These are phyloP conservation scores for Sporothrix schenckii DNA, from an alignment of 2,329 filamentous ascomycete species.

Conservation along the genomic window DNA sequence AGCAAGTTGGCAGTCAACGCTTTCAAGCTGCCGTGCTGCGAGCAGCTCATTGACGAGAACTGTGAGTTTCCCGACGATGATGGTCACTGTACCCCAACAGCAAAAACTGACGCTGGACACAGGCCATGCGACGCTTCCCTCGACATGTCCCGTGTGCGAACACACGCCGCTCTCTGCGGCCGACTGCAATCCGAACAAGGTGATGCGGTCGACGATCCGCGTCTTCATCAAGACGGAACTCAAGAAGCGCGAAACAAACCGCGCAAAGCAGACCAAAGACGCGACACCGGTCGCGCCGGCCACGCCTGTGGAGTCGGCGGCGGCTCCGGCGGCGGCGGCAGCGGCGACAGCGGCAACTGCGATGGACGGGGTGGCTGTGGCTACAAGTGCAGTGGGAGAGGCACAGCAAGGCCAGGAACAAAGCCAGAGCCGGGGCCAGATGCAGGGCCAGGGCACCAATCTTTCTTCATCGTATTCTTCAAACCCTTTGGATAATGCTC, in stretches of 20 bases:
- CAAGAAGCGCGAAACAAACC: constrained; percentile 77
- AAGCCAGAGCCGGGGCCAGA: neutral
- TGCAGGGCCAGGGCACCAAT: constrained; percentile 8
- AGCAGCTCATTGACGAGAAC: constrained; percentile 87
- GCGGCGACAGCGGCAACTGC: neutral
- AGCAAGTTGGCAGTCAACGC: constrained; percentile 89
- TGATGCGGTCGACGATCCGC: constrained; percentile 86
- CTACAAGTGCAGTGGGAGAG: constrained; percentile 30
- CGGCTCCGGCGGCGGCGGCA: neutral
- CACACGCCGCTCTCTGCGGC: constrained; percentile 85
- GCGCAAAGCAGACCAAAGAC: constrained; percentile 54
- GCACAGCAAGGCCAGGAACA: constrained; percentile 27
- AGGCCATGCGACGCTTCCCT: constrained; percentile 69
- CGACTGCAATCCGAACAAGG: constrained; percentile 86
- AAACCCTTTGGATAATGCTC: constrained; percentile 32
- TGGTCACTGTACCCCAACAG: no score
- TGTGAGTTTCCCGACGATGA: constrained; percentile 61
- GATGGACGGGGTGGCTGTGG: constrained; percentile 29
- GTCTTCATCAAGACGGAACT: constrained; percentile 89
- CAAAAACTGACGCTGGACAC: neutral
- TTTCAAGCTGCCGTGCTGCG: constrained; percentile 90
- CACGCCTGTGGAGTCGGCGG: constrained; percentile 47
- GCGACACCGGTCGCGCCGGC: constrained; percentile 44
- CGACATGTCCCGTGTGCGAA: constrained; percentile 88
- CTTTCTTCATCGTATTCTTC: constrained; percentile 28